Base-by-base conservation (phyloP, 1,284 basidiomycete genomes). In the Exobasidium rhododendri region DNA sequence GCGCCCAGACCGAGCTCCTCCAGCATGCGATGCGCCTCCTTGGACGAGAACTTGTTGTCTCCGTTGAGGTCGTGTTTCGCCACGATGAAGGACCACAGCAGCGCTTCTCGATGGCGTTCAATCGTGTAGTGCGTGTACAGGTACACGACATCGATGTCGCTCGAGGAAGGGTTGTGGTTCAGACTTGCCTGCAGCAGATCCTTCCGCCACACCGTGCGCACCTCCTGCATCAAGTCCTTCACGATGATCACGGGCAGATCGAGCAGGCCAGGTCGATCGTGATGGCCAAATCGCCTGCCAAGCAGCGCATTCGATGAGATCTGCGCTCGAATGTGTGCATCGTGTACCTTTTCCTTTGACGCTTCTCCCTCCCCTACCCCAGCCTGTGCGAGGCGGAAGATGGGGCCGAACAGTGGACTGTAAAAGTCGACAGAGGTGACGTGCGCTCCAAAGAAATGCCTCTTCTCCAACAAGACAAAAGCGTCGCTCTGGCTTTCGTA, bases 1-100 rank as follows among this genome's bases (percentile, higher is more conserved):
- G 17, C 7, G 17, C 10, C 35, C 17, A 40, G 35, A 26, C 20
- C 20, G 20, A 50, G 14, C 4, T 50, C 47, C 28, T 17, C 47
- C 22, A 50, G 47, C 13, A 28, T 13, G 4, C 47, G 5, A 6
- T 2, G 5, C 5, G 22, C 4, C 30, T 55, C 52, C 22, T 35
- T 4, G 22, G 31, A 13, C 13, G n/a, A 26, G 4, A 31, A 26
- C 2, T 26, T 55, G 14, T 31, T 49, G 24, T 60, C 58, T 24
- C 32, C 53, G 14, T 60, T 43, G 14, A 35, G 26, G 46, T 75
- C 73, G 24, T 68, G 20, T 32, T 35, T 61, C 1, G 70, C 59
- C 46, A 75, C 57, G 57, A 75, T 63, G 52, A 69, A 74, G 51
- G 57, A 64, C 74, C 74, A 75, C 13, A 75, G 63, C 40, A 71